These are phyloP conservation scores for Liriodendron chinense DNA, from an alignment of 164 flowering plant species.

Conservation along the genomic window DNA sequence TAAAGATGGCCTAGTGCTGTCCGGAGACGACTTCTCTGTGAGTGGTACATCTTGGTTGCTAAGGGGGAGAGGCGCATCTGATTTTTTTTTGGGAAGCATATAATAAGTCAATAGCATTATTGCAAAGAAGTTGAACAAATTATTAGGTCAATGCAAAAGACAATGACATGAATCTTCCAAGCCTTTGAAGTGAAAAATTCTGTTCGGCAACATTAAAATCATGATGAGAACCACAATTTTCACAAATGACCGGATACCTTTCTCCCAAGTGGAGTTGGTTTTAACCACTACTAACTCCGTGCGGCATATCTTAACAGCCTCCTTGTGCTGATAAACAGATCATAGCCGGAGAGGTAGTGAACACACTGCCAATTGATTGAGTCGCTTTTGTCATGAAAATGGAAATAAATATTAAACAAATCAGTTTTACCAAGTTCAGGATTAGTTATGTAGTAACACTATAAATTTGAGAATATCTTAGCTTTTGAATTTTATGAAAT, in stretches of 20 bases:
- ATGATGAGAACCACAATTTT: background rate
- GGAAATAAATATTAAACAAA: background rate
- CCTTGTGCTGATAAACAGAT: background rate
- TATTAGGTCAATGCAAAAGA: background rate
- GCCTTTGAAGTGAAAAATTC: background rate
- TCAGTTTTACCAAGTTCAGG: background rate
- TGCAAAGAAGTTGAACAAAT: background rate
- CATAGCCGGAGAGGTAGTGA: background rate
- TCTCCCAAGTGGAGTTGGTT: background rate
- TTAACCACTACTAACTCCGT: background rate
- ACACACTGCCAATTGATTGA: background rate
- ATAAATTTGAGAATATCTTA: too few species aligned
- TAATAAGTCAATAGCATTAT: background rate
- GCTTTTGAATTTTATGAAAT: background rate
- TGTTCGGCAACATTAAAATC: background rate
- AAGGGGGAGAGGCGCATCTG: conserved; percentile 73
- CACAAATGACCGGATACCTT: background rate
- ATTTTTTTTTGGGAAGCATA: background rate
- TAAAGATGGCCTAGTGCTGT: conserved; percentile 52
- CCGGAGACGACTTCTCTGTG: conserved; percentile 54
- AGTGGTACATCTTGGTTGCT: conserved; percentile 73
- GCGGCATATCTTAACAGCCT: background rate
- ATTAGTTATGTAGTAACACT: background rate
- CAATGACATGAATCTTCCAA: background rate
- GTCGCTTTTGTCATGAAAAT: background rate